Base-by-base conservation (phyloP, 2,329 filamentous ascomycete genomes). In the Neofusicoccum ribis region DNA sequence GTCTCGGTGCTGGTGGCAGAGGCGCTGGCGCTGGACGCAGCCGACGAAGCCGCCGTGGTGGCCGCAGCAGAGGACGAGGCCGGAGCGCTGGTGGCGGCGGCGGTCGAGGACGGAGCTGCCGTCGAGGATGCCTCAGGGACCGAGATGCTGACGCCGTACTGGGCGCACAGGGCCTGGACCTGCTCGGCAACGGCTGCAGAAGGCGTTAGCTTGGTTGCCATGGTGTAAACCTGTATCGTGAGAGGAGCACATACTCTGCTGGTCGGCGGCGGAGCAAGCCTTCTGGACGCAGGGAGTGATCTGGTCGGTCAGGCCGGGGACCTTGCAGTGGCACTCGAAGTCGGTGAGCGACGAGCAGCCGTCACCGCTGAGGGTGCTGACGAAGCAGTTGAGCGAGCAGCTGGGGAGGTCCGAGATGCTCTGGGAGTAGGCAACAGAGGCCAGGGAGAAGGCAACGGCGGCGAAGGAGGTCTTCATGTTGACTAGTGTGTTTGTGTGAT, bases 291-390 rank as follows among this genome's bases (percentile, higher is more conserved):
- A 84, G 49, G 82, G 82, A 65, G 77, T 78, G 66, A 84, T 77
- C 50, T 71, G 64, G 49, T 68, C 63, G 52, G 82, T 71, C 50
- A 84, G 77, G 41, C 75, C 70, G 47, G 80, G 73, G 72, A 82
- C 80, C 70, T 78, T 70, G 75, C 82, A 83, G 73, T 83, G 81
- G 72, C 81, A 83, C 41, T 76, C 77, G 71, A 84, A 84, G 75
- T 84, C 82, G 67, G 75, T 78, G 39, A 84, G 70, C 14, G 64
- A 15, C n/a, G 73, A 68, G 76, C 82, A 84, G 66, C 81, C 82
- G 68, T 83, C 81, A 36, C 50, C 68, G 62, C 64, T 65, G 46
- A 84, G 74, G 43, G 80, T 76, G 14, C 60, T 67, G 64, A 83
- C 46, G 72, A 84, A 82, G 74, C 82, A 84, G 68, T 68, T 70